These are phyloP conservation scores for Kappamyces sp. DNA, from an alignment of 192 early-diverging fungal species.

Conservation along the genomic window DNA sequence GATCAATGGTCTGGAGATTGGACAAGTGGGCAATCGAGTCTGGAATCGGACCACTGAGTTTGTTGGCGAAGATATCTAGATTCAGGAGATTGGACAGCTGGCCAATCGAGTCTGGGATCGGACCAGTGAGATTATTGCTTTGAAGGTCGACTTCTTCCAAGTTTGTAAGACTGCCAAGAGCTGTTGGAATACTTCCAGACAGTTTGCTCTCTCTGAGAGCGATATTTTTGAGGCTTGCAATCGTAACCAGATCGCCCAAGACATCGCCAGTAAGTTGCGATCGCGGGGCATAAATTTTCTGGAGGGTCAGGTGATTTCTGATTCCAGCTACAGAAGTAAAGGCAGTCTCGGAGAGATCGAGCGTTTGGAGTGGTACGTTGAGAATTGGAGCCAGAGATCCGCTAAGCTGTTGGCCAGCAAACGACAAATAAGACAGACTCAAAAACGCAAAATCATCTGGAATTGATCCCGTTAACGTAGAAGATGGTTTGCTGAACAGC, in stretches of 20 bases:
- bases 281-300: background rate
- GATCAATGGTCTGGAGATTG: background rate
- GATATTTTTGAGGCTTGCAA: background rate
- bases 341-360: background rate
- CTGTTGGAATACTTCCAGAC: background rate
- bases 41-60: background rate
- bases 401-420: background rate
- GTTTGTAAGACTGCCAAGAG: background rate
- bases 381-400: background rate
- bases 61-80: background rate
- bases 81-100: background rate
- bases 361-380: background rate
- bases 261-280: background rate
- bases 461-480: background rate
- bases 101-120: background rate
- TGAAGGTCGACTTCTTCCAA: background rate
- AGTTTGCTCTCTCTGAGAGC: background rate
- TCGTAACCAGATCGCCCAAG: background rate
- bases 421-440: background rate
- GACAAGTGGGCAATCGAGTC: background rate
- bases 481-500: background rate
- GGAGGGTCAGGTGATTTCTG: background rate
- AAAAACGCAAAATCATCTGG: background rate
- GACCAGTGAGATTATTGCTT: background rate
- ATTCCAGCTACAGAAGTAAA: background rate